These are phyloP conservation scores for Leucosporidium creatinivorum DNA, from an alignment of 768 basidiomycete species.

Conservation along the genomic window DNA sequence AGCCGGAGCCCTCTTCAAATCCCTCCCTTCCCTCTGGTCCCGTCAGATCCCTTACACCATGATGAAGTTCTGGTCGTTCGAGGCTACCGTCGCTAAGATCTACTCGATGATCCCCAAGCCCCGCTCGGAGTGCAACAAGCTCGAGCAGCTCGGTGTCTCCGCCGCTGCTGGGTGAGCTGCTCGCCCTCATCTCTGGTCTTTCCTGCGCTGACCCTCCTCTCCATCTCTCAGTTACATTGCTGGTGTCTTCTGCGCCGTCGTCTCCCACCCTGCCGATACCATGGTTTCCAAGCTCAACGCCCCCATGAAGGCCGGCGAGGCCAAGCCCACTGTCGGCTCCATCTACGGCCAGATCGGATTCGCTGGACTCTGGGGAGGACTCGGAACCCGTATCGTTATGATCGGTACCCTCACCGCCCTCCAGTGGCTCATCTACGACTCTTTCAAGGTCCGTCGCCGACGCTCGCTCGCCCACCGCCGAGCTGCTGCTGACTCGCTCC, in stretches of 20 bases:
- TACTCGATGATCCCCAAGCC: constrained; percentile 35
- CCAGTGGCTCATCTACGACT: constrained; percentile 73
- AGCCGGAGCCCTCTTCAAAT: constrained; percentile 37
- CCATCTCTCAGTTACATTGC: constrained; percentile 33
- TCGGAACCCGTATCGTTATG: constrained; percentile 63
- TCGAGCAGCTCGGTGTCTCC: constrained; percentile 39
- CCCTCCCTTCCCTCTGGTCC: constrained; percentile 38
- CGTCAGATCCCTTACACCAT: constrained; percentile 40
- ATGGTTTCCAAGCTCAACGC: constrained; percentile 38
- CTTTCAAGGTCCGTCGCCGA: constrained; percentile 54
- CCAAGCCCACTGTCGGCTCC: constrained; percentile 34
- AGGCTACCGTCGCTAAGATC: constrained; percentile 37
- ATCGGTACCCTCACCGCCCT: constrained; percentile 48
- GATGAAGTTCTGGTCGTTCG: constrained; percentile 38
- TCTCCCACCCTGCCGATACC: constrained; percentile 37
- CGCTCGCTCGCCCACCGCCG: not conserved
- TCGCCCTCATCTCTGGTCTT: not conserved
- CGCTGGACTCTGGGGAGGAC: constrained; percentile 49
- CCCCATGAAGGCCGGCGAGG: constrained; percentile 29
- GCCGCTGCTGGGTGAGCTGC: constrained; percentile 27
- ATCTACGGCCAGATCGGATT: constrained; percentile 37
- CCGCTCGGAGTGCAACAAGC: constrained; percentile 36
- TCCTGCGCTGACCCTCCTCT: not conserved
- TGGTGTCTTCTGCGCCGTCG: constrained; percentile 38
- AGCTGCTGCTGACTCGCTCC: constrained; percentile 43